Evolutionary conservation across 371 early-diverging fungal species (phyloP), one percentile per base, ranked within the genome.

Genomic region (Choanephora cucurbitarum): DNA sequence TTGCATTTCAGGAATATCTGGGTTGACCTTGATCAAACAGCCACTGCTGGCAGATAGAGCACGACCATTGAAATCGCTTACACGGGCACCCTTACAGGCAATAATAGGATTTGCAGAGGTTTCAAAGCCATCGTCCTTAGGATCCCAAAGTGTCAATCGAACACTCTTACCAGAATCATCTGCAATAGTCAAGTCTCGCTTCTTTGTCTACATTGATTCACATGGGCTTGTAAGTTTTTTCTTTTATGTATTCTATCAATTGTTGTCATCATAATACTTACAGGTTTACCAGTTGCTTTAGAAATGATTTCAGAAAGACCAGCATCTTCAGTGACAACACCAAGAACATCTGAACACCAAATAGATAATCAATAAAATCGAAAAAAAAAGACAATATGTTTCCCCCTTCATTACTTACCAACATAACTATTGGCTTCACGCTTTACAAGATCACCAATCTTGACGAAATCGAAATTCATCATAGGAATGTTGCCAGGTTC

Each of bases 261-360:
- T 24, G 9, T 13, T 53, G 22, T 10, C 32, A 5, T 10, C 5
- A 5, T 32, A 5, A 37, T 6, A 65, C 77, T 66, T 74, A 92
- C 90, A 40, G 86, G 85, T 51, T 71, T 79, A 40, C 86, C 79
- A 13, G 87, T 84, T 18, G 79, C 74, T 66, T 89, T 91, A 24
- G 91, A 61, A 11, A 87, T 73, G 31, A 95, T 83, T 48, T 81
- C 77, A 10, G 73, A 46, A 0, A 88, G 2, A 5, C 89, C 93
- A 8, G 79, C 70, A 13, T 81, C 80, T 1, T 88, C 82, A 34
- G 75, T 83, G 24, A 97, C 84, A 39, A 97, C 83, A 18, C 85
- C 96, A 42, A 98, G 70, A 7, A 95, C 75, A 70, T 97, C 96
- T 77, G n/a, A n/a, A n/a, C n/a, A n/a, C n/a, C n/a, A n/a, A n/a